Percentiles rank a stretch among this genome's conserved stretches.
Conservation (phyloP, 2,329 filamentous ascomycete genomes). For the Nemania sp. region DNA sequence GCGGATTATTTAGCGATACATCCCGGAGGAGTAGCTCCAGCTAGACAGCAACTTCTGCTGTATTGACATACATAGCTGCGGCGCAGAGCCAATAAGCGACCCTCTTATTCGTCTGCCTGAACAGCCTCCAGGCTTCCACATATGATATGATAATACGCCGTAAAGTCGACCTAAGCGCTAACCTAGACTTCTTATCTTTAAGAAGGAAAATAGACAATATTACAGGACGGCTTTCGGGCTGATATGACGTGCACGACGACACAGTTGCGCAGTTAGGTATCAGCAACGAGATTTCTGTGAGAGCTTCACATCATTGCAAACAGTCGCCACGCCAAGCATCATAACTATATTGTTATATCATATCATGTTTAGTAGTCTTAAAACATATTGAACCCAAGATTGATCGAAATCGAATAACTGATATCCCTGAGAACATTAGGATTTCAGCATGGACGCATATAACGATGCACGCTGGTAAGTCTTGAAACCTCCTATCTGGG, state of each 20-base stretch:
- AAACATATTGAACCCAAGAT: background rate
- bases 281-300: background rate
- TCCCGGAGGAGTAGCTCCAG: too few species aligned
- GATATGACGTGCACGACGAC: too few species aligned
- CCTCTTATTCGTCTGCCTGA: constrained; percentile 41
- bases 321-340: background rate
- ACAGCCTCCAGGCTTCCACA: constrained; percentile 17
- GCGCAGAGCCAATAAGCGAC: constrained; percentile 34
- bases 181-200: too few species aligned
- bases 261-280: background rate
- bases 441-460: constrained; percentile 14
- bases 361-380: too few species aligned
- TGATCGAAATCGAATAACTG: background rate
- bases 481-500: background rate
- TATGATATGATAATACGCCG: background rate
- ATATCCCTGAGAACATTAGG: background rate
- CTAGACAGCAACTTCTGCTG: background rate
- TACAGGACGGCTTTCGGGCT: too few species aligned
- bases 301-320: background rate
- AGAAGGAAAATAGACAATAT: too few species aligned
- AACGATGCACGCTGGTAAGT: constrained; percentile 22
- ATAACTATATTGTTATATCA: background rate
- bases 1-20: too few species aligned
- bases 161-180: too few species aligned
- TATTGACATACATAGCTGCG: background rate